phyloP scores from a whole-genome alignment of 352 stramenopile species.

The Nothophytophthora sp. region DNA sequence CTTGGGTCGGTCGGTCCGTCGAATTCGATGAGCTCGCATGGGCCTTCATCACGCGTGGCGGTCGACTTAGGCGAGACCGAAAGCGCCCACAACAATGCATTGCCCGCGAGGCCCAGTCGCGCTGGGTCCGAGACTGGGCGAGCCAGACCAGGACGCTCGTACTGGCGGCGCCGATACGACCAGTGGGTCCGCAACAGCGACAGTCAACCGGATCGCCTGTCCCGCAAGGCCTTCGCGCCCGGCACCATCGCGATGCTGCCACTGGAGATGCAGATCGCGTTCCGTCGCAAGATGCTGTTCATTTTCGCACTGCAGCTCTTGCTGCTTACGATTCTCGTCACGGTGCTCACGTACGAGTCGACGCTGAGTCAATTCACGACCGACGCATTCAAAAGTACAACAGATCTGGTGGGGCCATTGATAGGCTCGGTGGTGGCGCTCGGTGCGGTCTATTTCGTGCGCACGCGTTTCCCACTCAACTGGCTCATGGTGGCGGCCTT shows the following conservation, averaged over 20 bases:
- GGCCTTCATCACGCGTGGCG: slow-evolving; percentile 21
- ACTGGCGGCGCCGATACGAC: slow-evolving; percentile 30
- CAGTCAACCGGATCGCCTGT: slow-evolving; percentile 5
- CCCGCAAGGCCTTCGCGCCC: slow-evolving; percentile 18
- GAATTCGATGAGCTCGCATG: too few species aligned
- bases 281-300: slow-evolving; percentile 47
- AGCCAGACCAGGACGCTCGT: slow-evolving; percentile 10
- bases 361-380: slow-evolving; percentile 22
- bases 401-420: slow-evolving; percentile 27
- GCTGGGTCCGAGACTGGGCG: slow-evolving; percentile 6
- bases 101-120: slow-evolving; percentile 2
- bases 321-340: slow-evolving; percentile 33
- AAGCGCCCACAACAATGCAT: slow-evolving; percentile 5
- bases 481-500: slow-evolving; percentile 50
- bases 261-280: slow-evolving; percentile 41
- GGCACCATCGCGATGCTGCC: slow-evolving; percentile 39
- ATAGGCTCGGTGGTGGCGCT: slow-evolving; percentile 29
- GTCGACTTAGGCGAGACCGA: slow-evolving; percentile 29
- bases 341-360: slow-evolving; percentile 28
- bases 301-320: slow-evolving; percentile 49
- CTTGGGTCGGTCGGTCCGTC: too few species aligned
- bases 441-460: slow-evolving; percentile 35
- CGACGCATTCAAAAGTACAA: slow-evolving; percentile 20
- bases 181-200: slow-evolving; percentile 17
- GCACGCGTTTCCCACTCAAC: slow-evolving; percentile 45